Percentiles rank a stretch among this genome's conserved stretches.
phyloP scores from a whole-genome alignment of 805 yeast species.

The Candida qinlingensis region DNA sequence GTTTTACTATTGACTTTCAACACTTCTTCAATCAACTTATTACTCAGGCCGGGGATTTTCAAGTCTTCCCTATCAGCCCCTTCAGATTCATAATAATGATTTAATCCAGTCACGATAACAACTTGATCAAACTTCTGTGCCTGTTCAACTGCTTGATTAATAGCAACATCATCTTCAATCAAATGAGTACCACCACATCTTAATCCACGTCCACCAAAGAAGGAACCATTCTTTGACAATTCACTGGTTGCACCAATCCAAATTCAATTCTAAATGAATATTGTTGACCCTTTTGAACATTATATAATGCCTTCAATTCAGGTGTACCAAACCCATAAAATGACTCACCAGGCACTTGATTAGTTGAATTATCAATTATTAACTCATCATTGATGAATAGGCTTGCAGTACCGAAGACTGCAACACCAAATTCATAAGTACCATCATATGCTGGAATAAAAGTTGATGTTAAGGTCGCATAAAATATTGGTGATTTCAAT shows the following conservation, averaged over 20 bases:
- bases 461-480: conserved; percentile 38
- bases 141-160: conserved; percentile 37
- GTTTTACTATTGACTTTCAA: conserved; percentile 45
- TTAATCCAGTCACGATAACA: conserved; percentile 45
- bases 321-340: conserved; percentile 50
- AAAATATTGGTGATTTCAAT: conserved; percentile 25
- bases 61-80: conserved; percentile 50
- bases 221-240: conserved; percentile 12
- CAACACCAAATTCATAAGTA: conserved; percentile 44
- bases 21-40: conserved; percentile 43
- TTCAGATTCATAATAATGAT: conserved; percentile 56
- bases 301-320: conserved; percentile 35
- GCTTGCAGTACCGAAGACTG: conserved; percentile 49
- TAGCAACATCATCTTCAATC: conserved; percentile 26
- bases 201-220: conserved; percentile 30
- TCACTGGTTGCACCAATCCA: conserved; percentile 39
- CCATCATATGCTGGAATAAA: conserved; percentile 42
- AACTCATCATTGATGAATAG: conserved; percentile 45
- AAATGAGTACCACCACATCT: conserved; percentile 28
- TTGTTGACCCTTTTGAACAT: conserved; percentile 35
- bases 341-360: conserved; percentile 44
- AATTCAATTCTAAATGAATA: conserved; percentile 43
- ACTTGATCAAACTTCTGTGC: conserved; percentile 51
- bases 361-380: conserved; percentile 47
- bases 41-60: conserved; percentile 46